A percentile compares a stretch with the other conserved stretches of the same genome.
Conservation (phyloP, 2,329 filamentous ascomycete species). For the Monosporascus sp. region DNA sequence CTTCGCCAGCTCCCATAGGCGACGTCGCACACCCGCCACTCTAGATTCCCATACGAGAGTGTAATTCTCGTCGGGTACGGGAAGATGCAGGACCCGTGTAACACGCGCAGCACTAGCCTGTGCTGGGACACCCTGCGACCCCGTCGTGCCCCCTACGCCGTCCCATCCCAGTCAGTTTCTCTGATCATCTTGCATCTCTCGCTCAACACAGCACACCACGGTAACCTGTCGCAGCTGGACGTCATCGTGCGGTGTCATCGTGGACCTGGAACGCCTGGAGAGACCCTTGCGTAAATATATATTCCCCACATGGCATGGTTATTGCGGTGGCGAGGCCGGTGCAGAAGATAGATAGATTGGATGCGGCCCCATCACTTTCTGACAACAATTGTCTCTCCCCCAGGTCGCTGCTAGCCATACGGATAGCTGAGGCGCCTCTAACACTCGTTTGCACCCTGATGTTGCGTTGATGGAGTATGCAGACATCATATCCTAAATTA, state of each 20-base stretch:
- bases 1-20: slow-evolving; percentile 15
- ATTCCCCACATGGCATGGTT: slow-evolving; percentile 17
- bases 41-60: slow-evolving; percentile 20
- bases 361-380: slow-evolving; percentile 6
- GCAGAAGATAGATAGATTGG: slow-evolving; percentile 5
- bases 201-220: slow-evolving; percentile 5
- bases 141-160: slow-evolving; percentile 8
- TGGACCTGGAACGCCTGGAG: slow-evolving; percentile 6
- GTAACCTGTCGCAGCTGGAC: slow-evolving; percentile 15
- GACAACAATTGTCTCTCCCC: slow-evolving; percentile 9
- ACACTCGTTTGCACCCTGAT: slow-evolving; percentile 16
- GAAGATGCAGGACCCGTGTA: slow-evolving; percentile 22
- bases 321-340: slow-evolving; percentile 11
- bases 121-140: slow-evolving; percentile 6
- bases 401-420: slow-evolving; percentile 6
- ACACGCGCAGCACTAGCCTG: slow-evolving; percentile 14
- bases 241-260: slow-evolving; percentile 9
- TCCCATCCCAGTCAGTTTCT: slow-evolving; percentile 4
- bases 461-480: not conserved
- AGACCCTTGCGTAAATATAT: slow-evolving; percentile 17
- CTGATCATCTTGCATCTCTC: slow-evolving; percentile 8
- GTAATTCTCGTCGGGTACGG: slow-evolving; percentile 26
- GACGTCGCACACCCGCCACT: slow-evolving; percentile 11
- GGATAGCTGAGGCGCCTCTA: slow-evolving; percentile 9
- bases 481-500: slow-evolving; percentile 9